Evolutionary conservation across 2,329 filamentous ascomycete species (phyloP), one percentile per base, ranked within the genome.

Genomic region (Hypomyces perniciosus): DNA sequence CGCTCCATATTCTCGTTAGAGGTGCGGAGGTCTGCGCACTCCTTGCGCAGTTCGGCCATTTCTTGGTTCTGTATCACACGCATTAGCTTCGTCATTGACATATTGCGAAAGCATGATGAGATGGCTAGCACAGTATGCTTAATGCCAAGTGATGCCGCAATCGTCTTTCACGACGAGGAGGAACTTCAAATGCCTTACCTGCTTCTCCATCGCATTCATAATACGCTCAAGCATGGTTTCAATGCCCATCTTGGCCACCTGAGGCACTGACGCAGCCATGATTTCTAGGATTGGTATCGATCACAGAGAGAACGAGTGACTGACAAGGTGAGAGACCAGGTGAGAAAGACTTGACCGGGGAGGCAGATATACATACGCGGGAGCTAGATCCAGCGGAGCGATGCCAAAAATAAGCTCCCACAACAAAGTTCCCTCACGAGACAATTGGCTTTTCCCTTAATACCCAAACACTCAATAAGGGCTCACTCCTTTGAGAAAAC

Each of bases 21-120:
- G 30, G 55, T 48, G 35, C 59, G 59, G n/a, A 61, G 54, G 30
- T 59, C 56, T 20, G 56, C 33, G 52, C 57, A 60, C 49, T 61
- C 58, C 6, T 39, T 50, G 34, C 59, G 59, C 46, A 61, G 47
- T 47, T 59, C 58, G 5, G 49, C 41, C 53, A 61, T 52, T 43
- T 61, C 59, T 37, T 56, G 44, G 35, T 57, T 60, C 59, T 61
- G 46, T 7, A 44, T 41, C 10, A 39, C 26, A 8, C 7, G 9
- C 20, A 28, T 50, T 20, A 50, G 48, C 9, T 29, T 45, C 29
- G 9, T 10, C 40, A 13, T 40, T 37, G 45, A 34, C 29, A 5
- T 20, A 20, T 20, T n/a, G n/a, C n/a, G 8, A 9, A 34, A 5
- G 20, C 42, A 50, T 41, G 28, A 5, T 20, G 20, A 4, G 20